Conservation (phyloP, 2,329 filamentous ascomycete genomes). For the Aspergillus carbonarius region DNA sequence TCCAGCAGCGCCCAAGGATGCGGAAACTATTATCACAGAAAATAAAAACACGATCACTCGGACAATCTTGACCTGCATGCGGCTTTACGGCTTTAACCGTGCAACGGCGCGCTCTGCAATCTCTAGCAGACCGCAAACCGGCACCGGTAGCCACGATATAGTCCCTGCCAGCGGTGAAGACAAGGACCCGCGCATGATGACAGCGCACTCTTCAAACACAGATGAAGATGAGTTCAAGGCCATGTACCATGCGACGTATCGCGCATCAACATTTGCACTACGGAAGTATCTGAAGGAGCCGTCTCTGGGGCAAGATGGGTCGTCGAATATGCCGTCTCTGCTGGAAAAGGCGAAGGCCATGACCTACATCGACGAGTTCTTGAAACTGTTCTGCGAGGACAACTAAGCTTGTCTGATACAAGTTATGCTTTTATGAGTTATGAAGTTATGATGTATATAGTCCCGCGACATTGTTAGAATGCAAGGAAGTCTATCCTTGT, state of each 20-base stretch:
- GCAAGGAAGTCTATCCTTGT: not conserved
- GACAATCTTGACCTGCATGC: conserved; percentile 46
- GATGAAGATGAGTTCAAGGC: conserved; percentile 45
- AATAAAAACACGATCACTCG: conserved; percentile 45
- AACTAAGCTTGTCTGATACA: conserved; percentile 25
- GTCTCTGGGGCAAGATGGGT: not conserved
- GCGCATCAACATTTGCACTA: conserved; percentile 44
- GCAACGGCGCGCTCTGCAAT: conserved; percentile 23
- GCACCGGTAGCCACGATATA: conserved; percentile 3
- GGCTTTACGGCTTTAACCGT: conserved; percentile 44
- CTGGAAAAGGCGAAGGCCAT: conserved; percentile 42
- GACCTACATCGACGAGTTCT: conserved; percentile 42
- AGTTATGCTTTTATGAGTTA: conserved; percentile 22
- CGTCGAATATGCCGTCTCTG: conserved; percentile 19
- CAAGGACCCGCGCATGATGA: conserved; percentile 13
- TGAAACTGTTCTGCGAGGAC: conserved; percentile 44
- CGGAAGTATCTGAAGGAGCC: conserved; percentile 38
- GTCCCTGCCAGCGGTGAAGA: conserved; percentile 14
- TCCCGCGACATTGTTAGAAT: conserved; percentile 2
- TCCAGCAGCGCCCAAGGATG: conserved; percentile 23
- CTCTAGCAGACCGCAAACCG: conserved; percentile 17
- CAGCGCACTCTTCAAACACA: conserved; percentile 7
- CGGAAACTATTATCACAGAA: conserved; percentile 32
- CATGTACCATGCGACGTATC: conserved; percentile 47
- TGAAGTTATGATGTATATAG: conserved; percentile 25